Base-by-base conservation (phyloP, 305 asterid species). In the Rubia peregrina region DNA sequence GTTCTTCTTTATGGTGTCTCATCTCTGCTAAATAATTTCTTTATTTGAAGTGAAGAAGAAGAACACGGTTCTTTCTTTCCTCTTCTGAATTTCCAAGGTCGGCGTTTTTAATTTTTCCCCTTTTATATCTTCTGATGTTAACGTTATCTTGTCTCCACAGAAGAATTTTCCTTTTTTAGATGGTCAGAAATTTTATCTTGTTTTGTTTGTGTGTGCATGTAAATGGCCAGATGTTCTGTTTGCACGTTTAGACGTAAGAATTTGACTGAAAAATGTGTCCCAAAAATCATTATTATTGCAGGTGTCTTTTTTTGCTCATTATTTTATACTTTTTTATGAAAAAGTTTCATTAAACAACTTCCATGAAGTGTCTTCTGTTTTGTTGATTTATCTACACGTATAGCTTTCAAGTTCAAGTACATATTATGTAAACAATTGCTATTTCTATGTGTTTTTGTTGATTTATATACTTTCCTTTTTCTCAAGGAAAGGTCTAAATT, bases 221-320 rank as follows among this genome's bases (percentile, higher is more conserved):
- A 55, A 41, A 75, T 17, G 40, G 26, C 24, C 49, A 63, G 14
- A 71, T 33, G 42, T 68, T 59, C 59, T 67, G 21, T 49, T 49
- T 44, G 12, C 63, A 61, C 74, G 62, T 55, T 57, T 42, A 61
- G 70, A 68, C 55, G 71, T 68, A 69, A 46, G 75, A 65, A 73
- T 74, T 74, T 71, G 71, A 70, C 75, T 60, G 71, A 33, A 74
- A 74, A 70, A 30, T 30, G 3, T 33, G 36, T 33, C 26, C 26
- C 26, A 49, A 57, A 61, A 48, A 72, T 59, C 33, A n/a, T 72
- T 44, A 48, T 60, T 65, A 26, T 48, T 42, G 65, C 74, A 67
- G 73, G 74, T 67, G 56, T 10, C 30, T 66, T 9, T 7, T 61
- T 59, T 72, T n/a, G 22, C 42, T 41, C 10, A 4, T 53, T 62